phyloP scores from a whole-genome alignment of 2,329 filamentous ascomycete species.

The Nigrospora sphaerica region DNA sequence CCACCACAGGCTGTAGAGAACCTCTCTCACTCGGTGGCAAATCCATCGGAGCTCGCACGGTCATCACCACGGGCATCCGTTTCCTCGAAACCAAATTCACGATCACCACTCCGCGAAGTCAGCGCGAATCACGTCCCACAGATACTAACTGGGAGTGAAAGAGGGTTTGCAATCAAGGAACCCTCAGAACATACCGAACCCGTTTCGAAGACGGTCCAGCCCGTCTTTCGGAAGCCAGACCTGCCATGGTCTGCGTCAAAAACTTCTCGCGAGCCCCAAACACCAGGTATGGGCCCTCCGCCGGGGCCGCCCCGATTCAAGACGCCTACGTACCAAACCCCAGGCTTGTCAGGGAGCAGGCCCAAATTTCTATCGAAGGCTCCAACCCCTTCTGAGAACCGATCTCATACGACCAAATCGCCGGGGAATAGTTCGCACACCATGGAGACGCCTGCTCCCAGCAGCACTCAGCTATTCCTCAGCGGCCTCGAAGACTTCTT shows the following conservation, averaged over 20 bases:
- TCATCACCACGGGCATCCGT: not conserved
- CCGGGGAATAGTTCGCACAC: not conserved
- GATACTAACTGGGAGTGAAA: not conserved
- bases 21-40: too few relatives aligned
- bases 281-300: conserved; percentile 14
- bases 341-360: conserved; percentile 2
- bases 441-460: conserved; percentile 12
- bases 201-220: not conserved
- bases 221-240: not conserved
- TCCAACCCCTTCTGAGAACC: not conserved
- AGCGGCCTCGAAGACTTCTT: conserved; percentile 45
- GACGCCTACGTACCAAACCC: conserved; percentile 3
- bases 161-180: not conserved
- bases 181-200: not conserved
- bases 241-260: not conserved
- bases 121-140: not conserved
- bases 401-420: not conserved
- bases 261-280: not conserved
- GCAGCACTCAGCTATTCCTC: conserved; percentile 46
- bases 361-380: conserved; percentile 13
- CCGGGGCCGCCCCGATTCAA: conserved; percentile 17
- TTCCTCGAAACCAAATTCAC: not conserved
- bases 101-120: not conserved
- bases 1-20: too few relatives aligned
- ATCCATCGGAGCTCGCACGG: too few relatives aligned